Base-by-base conservation (phyloP, 495 filamentous ascomycete genomes). In the Corynascus novoguineensis region DNA sequence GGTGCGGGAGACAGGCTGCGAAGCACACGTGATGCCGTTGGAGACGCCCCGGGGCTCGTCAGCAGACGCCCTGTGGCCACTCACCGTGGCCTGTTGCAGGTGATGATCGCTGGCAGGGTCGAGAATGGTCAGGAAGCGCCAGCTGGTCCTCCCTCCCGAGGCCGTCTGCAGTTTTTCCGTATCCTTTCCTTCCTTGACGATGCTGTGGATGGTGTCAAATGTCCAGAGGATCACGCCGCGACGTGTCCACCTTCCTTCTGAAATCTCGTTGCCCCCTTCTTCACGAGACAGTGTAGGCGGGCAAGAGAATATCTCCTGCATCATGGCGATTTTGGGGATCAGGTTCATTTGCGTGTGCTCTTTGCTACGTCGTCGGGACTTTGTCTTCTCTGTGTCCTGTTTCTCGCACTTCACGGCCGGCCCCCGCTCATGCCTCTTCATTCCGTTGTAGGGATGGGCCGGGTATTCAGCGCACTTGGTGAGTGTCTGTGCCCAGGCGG, bases 261-360 rank as follows among this genome's bases (percentile, higher is more conserved):
- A 56, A 24, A 37, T 35, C 12, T 51, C 29, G 5, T 40, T 50
- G 5, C 14, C 40, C 17, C 27, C 31, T 1, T 50, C 55, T 11
- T 71, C 57, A 25, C 50, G 37, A 3, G 56, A 31, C 10, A 48
- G 46, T 11, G 59, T 68, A 14, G 75, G 73, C 8, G 72, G 64
- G 3, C 69, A 66, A 1, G 75, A 78, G 68, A 64, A 78, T 34
- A 79, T 68, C 64, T 79, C 76, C 55, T 79, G 76, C 61, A 76
- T 69, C 75, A 78, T 79, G 59, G 73, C 73, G 12, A 77, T 77
- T 62, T 70, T 65, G 22, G 68, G 64, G 19, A 78, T 59, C 15
- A 79, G 65, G 24, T 77, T 74, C 61, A 74, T 77, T 24, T 73
- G 74, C 12, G 74, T 73, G 32, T 53, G 68, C 55, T 52, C 60